phyloP scores from a whole-genome alignment of 805 yeast species.

The Candida loeiensis region DNA sequence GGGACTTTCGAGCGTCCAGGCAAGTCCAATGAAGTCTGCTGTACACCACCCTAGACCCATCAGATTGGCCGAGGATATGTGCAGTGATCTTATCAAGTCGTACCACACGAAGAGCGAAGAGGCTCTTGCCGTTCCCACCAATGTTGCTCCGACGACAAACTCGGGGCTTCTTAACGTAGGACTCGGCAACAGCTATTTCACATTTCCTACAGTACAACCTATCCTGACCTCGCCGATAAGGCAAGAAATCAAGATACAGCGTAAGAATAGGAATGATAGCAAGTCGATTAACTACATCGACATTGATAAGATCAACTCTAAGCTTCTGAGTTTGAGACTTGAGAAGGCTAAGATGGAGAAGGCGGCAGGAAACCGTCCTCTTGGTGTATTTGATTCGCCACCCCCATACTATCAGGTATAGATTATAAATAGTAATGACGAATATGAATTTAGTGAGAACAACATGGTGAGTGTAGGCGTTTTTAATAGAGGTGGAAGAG shows the following conservation, averaged over 20 bases:
- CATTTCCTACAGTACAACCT: constrained; percentile 22
- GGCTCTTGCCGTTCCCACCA: not conserved
- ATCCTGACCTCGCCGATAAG: constrained; percentile 28
- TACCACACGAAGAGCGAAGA: constrained; percentile 4
- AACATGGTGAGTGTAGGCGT: too few relatives aligned
- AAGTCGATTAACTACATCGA: constrained; percentile 26
- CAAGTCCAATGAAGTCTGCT: constrained; percentile 13
- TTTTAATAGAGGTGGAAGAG: too few relatives aligned
- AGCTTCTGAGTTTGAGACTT: constrained; percentile 16
- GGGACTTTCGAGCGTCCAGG: not conserved
- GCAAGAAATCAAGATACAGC: constrained; percentile 12
- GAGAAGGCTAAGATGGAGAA: constrained; percentile 12
- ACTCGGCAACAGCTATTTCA: constrained; percentile 36
- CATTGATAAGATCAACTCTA: constrained; percentile 25
- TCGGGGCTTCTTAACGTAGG: constrained; percentile 26
- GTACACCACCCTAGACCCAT: constrained; percentile 16
- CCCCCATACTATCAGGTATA: constrained; percentile 21
- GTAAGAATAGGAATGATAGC: constrained; percentile 13
- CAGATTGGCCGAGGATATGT: constrained; percentile 11
- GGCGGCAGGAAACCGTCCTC: constrained; percentile 3
- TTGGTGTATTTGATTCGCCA: constrained; percentile 17
- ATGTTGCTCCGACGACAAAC: constrained; percentile 3
- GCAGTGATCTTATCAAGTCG: constrained; percentile 12
- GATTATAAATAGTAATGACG: not conserved
- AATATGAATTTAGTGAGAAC: not conserved